Evolutionary conservation across 2,329 filamentous ascomycete genomes (phyloP).

Genomic region (Scedosporium dehoogii): DNA sequence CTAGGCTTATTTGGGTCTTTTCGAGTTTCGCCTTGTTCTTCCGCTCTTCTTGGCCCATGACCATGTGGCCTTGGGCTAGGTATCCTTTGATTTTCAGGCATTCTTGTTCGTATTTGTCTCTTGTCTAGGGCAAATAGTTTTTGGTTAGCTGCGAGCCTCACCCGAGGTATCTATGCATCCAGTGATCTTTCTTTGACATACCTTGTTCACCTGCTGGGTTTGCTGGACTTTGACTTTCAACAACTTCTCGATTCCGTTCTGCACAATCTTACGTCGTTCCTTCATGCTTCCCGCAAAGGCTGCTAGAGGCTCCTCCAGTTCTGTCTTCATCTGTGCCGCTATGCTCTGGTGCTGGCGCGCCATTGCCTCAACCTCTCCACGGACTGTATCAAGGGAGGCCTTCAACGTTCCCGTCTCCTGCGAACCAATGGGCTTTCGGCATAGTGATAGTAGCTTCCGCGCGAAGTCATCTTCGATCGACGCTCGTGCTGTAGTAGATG

Average conservation of each 20-base stretch:
- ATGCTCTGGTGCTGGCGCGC: conserved; percentile 87
- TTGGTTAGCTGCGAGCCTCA: background rate
- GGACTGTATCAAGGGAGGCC: conserved; percentile 74
- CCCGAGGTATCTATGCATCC: background rate
- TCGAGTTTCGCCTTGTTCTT: conserved; percentile 99
- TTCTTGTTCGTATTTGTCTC: conserved; percentile 94
- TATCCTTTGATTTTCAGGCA: conserved; percentile 98
- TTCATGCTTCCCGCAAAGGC: conserved; percentile 95
- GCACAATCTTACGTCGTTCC: conserved; percentile 91
- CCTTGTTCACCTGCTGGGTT: conserved; percentile 85
- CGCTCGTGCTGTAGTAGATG: conserved; percentile 54
- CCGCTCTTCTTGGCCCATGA: conserved; percentile 97
- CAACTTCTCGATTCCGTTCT: conserved; percentile 86
- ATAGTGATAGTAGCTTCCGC: conserved; percentile 75
- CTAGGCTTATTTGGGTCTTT: conserved; percentile 94
- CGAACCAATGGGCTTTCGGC: conserved; percentile 81
- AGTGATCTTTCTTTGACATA: conserved; percentile 22
- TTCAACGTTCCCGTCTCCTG: conserved; percentile 77
- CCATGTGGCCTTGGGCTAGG: conserved; percentile 97
- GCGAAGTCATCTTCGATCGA: conserved; percentile 96
- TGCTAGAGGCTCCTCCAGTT: conserved; percentile 84
- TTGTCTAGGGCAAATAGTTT: conserved; percentile 42
- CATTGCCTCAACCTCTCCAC: conserved; percentile 85
- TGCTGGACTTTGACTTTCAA: conserved; percentile 90
- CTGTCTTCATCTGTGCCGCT: conserved; percentile 88